Conservation (phyloP, 2,329 filamentous ascomycete species). For the Neonectria hederae region DNA sequence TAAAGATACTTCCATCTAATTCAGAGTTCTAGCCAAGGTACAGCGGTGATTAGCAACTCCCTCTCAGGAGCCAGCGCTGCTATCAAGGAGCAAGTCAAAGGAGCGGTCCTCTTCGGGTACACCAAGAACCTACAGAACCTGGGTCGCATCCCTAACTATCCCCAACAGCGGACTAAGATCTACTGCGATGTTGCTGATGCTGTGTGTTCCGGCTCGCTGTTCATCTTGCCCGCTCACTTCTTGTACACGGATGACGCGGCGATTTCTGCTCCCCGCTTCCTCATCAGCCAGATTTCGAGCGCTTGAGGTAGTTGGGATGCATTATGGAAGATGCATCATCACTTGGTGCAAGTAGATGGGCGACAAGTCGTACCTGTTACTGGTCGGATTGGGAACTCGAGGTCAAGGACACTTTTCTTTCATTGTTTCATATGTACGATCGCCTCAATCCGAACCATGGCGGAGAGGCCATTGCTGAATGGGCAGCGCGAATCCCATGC, state of each 20-base stretch:
- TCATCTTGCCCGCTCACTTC: constrained; percentile 49
- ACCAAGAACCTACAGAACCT: constrained; percentile 55
- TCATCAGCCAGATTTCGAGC: constrained; percentile 1
- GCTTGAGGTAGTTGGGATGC: background rate
- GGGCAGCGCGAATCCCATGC: too few relatives aligned
- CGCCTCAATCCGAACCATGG: too few relatives aligned
- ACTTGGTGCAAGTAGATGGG: too few relatives aligned
- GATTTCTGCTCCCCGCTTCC: background rate
- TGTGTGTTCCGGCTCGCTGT: constrained; percentile 50
- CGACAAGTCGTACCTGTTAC: too few relatives aligned
- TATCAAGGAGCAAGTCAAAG: constrained; percentile 49
- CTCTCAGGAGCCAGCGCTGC: constrained; percentile 46
- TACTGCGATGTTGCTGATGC: constrained; percentile 50
- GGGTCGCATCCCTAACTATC: constrained; percentile 51
- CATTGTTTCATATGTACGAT: too few relatives aligned
- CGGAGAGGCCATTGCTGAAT: too few relatives aligned
- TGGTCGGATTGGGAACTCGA: too few relatives aligned
- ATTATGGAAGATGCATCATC: too few relatives aligned
- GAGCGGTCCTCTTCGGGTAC: constrained; percentile 52
- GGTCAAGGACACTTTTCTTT: too few relatives aligned
- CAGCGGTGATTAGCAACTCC: constrained; percentile 54
- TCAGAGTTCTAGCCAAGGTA: constrained; percentile 55
- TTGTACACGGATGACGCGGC: constrained; percentile 3
- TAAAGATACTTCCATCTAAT: constrained; percentile 49
- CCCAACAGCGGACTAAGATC: constrained; percentile 46